phyloP scores from a whole-genome alignment of 2,329 filamentous ascomycete species.

The Xylariaceae sp. region DNA sequence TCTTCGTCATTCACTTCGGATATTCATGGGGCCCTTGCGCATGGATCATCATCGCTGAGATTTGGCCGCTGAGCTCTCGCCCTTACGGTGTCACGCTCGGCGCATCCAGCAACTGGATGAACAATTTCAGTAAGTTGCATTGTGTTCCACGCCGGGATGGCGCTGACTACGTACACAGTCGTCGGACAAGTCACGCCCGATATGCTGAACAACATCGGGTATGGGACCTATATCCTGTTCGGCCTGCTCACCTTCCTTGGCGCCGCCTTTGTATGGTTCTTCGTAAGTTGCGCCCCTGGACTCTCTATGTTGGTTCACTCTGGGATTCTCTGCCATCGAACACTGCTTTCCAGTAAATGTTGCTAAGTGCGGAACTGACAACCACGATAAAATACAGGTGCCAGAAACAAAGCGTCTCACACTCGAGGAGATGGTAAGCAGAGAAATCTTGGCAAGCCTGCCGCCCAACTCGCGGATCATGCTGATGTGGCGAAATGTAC shows the following conservation, averaged over 20 bases:
- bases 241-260: conserved; percentile 62
- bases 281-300: conserved; percentile 39
- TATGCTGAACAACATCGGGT: conserved; percentile 62
- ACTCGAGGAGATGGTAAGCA: conserved; percentile 60
- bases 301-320: background rate
- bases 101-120: conserved; percentile 60
- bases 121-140: conserved; percentile 45
- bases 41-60: conserved; percentile 73
- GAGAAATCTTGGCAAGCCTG: background rate
- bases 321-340: too few species aligned
- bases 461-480: too few species aligned
- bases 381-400: conserved; percentile 5
- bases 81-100: conserved; percentile 70
- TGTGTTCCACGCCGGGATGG: background rate
- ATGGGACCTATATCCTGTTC: conserved; percentile 72
- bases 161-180: conserved; percentile 34
- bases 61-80: conserved; percentile 69
- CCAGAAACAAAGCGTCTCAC: conserved; percentile 64
- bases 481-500: background rate
- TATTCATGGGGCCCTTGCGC: conserved; percentile 73
- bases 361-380: background rate
- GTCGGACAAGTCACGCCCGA: conserved; percentile 69
- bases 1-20: conserved; percentile 72
- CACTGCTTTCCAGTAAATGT: too few species aligned
- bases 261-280: conserved; percentile 60